Evolutionary conservation across 495 filamentous ascomycete genomes (phyloP).

Genomic region (Aspergillus hancockii): DNA sequence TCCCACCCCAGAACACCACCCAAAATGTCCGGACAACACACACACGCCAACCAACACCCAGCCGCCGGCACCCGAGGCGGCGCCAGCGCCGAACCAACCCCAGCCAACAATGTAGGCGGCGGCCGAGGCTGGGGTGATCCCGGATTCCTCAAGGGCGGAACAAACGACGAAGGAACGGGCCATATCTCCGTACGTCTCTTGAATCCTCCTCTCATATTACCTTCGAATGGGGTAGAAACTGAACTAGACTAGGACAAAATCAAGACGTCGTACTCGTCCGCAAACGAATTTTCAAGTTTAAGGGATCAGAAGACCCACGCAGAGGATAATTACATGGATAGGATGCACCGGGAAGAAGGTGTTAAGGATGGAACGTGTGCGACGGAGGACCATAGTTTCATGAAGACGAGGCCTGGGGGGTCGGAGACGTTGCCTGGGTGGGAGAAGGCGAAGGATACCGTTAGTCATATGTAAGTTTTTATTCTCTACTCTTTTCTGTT

Average conservation of each 20-base stretch:
- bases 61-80: slow-evolving; percentile 28
- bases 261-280: slow-evolving; percentile 17
- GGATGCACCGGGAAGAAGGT: slow-evolving; percentile 19
- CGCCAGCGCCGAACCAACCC: slow-evolving; percentile 29
- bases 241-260: slow-evolving; percentile 27
- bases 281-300: slow-evolving; percentile 33
- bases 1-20: background rate
- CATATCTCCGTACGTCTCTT: slow-evolving; percentile 28
- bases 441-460: slow-evolving; percentile 24
- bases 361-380: slow-evolving; percentile 24
- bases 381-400: slow-evolving; percentile 42
- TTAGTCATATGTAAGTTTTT: slow-evolving; percentile 32
- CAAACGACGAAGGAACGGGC: slow-evolving; percentile 21
- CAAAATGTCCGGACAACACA: slow-evolving; percentile 9
- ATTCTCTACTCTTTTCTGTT: slow-evolving; percentile 10
- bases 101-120: slow-evolving; percentile 35
- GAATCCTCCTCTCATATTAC: too few species aligned
- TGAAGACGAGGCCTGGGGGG: slow-evolving; percentile 34
- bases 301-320: slow-evolving; percentile 36
- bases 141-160: slow-evolving; percentile 24
- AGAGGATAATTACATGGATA: slow-evolving; percentile 23
- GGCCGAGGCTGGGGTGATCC: slow-evolving; percentile 24
- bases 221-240: too few species aligned
- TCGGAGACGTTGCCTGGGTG: slow-evolving; percentile 38
- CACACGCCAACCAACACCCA: slow-evolving; percentile 15